phyloP scores from a whole-genome alignment of 129 eudicot species.

The Artemisia argyi region DNA sequence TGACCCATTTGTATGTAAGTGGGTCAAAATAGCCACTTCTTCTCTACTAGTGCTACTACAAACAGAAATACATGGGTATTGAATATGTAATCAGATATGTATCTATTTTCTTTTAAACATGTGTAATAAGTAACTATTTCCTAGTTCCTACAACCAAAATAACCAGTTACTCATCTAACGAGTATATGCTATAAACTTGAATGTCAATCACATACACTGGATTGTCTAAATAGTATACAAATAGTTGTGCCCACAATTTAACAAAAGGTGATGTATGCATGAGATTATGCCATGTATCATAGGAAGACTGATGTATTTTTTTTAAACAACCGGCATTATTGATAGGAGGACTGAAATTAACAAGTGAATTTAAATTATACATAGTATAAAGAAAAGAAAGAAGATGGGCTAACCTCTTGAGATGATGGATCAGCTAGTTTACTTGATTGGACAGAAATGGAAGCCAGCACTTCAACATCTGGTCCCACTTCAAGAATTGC shows the following conservation, averaged over 20 bases:
- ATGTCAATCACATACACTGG: neutral
- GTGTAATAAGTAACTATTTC: neutral
- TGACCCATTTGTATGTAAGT: too few relatives aligned
- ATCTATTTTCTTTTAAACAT: neutral
- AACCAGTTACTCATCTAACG: neutral
- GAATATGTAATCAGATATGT: constrained; percentile 2
- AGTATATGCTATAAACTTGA: constrained; percentile 6
- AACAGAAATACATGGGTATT: neutral
- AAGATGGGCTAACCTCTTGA: constrained; percentile 51
- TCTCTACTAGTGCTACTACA: too few relatives aligned
- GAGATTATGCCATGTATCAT: constrained; percentile 2
- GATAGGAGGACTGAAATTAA: neutral
- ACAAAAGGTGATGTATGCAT: neutral
- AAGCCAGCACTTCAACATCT: constrained; percentile 82
- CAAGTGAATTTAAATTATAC: neutral
- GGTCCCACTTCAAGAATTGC: constrained; percentile 96
- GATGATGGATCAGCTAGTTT: constrained; percentile 25
- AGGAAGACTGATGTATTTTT: too few relatives aligned
- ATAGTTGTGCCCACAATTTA: neutral
- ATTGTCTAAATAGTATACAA: neutral
- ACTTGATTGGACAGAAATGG: constrained; percentile 51
- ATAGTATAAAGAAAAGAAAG: neutral
- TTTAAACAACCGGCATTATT: too few relatives aligned
- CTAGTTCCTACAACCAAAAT: neutral
- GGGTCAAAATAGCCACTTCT: too few relatives aligned